Base-by-base conservation (phyloP, 2,329 filamentous ascomycete genomes). In the Ascocoryne sarcoides region DNA sequence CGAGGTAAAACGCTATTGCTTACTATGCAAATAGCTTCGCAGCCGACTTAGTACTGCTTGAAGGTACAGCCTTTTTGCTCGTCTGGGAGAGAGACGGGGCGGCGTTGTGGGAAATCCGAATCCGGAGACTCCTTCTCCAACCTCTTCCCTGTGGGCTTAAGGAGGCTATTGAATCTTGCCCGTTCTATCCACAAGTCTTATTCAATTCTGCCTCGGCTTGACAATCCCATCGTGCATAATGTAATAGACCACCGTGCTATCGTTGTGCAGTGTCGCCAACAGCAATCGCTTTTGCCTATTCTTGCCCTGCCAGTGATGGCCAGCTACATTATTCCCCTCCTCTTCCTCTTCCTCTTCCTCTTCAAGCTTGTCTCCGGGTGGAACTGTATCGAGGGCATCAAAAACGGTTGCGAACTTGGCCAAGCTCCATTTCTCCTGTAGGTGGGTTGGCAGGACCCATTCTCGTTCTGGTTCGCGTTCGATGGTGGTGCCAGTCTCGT, bases 211-310 rank as follows among this genome's bases (percentile, higher is more conserved):
- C 42, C 85, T 71, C 17, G 85, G 85, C 66, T 90, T 92, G 39
- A 90, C 83, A 48, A 89, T 78, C n/a, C 84, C 85, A 60, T 90
- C 84, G 54, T 90, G 84, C 60, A 90, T 76, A 47, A 89, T 72
- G 58, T 92, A 92, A 63, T 90, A 92, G 30, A 86, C 82, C 14
- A 92, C 72, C 0, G 85, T 90, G 49, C 84, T 89, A 62, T 92
- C 85, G 53, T 83, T 77, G 57, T 87, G 81, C 35, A 87, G 66
- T 2, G 81, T 83, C 12, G 82, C 84, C 37, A 92, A 66, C n/a
- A 90, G 58, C 9, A 89, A 60, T 45, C 84, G 70, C 66, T 89
- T 90, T 35, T 67, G 66, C 14, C 73, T 66, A 44, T 62, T 69
- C 32, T 60, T 59, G 30, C 60, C 62, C 41, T 60, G 65, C 66